Conservation (phyloP, 345 rosid genomes). For the Hevea brasiliensis region DNA sequence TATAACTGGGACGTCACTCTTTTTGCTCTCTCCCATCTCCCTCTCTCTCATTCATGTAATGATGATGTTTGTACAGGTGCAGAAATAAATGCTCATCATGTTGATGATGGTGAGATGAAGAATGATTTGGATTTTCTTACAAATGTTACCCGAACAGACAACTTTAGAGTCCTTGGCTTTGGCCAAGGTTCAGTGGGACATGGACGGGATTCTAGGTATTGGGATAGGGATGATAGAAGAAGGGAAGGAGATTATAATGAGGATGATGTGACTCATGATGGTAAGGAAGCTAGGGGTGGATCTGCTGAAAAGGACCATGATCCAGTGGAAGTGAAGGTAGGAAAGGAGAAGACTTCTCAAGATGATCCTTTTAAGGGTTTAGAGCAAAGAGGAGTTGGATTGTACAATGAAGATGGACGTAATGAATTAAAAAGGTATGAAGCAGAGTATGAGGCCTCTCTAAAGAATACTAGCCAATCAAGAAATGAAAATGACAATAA, state of each 20-base stretch:
- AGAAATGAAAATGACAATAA: constrained; percentile 26
- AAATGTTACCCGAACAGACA: constrained; percentile 70
- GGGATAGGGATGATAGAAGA: constrained; percentile 97
- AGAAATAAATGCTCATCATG: constrained; percentile 37
- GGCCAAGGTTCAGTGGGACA: constrained; percentile 66
- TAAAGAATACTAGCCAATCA: constrained; percentile 40
- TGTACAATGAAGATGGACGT: constrained; percentile 88
- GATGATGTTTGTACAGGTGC: constrained; percentile 25
- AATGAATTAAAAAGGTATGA: constrained; percentile 76
- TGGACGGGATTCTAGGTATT: constrained; percentile 85
- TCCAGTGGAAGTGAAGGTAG: constrained; percentile 22
- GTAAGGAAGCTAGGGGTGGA: constrained; percentile 21
- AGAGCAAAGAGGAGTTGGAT: constrained; percentile 45
- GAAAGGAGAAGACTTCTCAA: constrained; percentile 31
- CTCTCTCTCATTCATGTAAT: neutral
- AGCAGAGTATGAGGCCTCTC: constrained; percentile 76
- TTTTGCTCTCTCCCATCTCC: neutral
- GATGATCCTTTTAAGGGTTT: constrained; percentile 28
- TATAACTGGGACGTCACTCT: neutral
- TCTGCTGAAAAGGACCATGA: constrained; percentile 32
- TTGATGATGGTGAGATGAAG: constrained; percentile 42
- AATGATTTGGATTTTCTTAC: constrained; percentile 67
- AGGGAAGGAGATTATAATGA: constrained; percentile 81
- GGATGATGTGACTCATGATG: constrained; percentile 48
- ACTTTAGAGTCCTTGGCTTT: constrained; percentile 58